A percentile compares a stretch with the other conserved stretches of the same genome.
Evolutionary conservation across 2,329 filamentous ascomycete species (phyloP).

Genomic region (Penicillium palitans): DNA sequence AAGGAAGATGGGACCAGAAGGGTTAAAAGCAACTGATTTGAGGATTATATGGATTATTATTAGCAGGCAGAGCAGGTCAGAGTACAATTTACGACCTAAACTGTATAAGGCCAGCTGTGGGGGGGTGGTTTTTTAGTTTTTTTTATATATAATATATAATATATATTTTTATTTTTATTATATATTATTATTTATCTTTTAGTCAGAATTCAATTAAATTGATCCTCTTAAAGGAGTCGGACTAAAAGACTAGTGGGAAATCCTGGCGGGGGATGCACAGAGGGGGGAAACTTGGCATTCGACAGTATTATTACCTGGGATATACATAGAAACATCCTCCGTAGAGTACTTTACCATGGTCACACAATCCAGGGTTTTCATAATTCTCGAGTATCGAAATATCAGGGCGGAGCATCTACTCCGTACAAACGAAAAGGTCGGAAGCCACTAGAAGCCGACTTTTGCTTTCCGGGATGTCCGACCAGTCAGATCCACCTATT

Average conservation of each 20-base stretch:
- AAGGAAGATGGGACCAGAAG: slow-evolving; percentile 27
- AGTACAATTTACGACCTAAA: slow-evolving; percentile 26
- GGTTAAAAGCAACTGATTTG: slow-evolving; percentile 28
- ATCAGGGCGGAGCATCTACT: background rate
- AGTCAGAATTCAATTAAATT: background rate
- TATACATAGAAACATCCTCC: no score
- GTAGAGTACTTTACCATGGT: slow-evolving; percentile 6
- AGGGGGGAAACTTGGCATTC: slow-evolving; percentile 16
- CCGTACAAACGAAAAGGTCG: slow-evolving; percentile 2
- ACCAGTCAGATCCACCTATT: slow-evolving; percentile 12
- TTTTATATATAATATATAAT: background rate
- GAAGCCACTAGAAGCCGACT: slow-evolving; percentile 13
- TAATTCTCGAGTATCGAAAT: background rate
- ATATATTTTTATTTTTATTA: slow-evolving; percentile 1
- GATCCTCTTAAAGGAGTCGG: background rate
- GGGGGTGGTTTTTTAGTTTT: slow-evolving; percentile 12
- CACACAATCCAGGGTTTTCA: slow-evolving; percentile 18
- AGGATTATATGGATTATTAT: slow-evolving; percentile 29
- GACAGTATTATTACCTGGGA: background rate
- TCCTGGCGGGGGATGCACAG: slow-evolving; percentile 31
- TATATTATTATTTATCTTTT: slow-evolving; percentile 7
- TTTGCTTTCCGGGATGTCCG: slow-evolving; percentile 20
- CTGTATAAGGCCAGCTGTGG: slow-evolving; percentile 27
- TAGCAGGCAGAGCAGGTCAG: slow-evolving; percentile 25
- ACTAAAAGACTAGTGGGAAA: slow-evolving; percentile 27